Conservation (phyloP, 139 green algal species). For the Pycnococcus provasolii region DNA sequence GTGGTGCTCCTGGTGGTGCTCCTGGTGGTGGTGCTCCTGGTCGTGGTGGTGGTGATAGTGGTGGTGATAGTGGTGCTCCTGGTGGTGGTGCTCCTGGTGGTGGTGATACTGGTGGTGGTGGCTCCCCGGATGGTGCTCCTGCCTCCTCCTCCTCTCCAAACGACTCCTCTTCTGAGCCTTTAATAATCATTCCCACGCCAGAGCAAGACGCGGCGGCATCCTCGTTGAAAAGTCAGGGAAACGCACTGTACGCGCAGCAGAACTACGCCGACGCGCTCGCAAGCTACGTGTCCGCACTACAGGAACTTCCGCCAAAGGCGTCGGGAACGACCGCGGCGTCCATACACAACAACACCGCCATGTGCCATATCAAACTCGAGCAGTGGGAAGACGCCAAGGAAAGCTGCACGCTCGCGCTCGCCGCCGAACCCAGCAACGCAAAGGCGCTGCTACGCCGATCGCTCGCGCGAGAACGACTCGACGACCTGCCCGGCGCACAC, state of each 20-base stretch:
- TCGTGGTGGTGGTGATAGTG: no score
- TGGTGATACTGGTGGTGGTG: no score
- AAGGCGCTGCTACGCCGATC: conserved; percentile 69
- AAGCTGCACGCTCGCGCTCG: conserved; percentile 35
- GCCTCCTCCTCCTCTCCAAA: no score
- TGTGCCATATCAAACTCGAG: conserved; percentile 48
- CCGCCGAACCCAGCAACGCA: conserved; percentile 37
- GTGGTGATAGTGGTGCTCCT: no score
- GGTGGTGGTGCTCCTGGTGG: no score
- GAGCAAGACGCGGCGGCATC: background rate
- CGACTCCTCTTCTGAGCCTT: no score
- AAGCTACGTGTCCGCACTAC: background rate
- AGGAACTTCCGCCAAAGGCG: background rate
- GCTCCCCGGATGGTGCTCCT: no score
- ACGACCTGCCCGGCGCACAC: conserved; percentile 64
- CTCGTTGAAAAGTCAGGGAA: background rate
- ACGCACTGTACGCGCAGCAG: background rate
- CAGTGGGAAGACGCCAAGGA: conserved; percentile 27
- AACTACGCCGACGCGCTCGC: background rate
- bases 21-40: no score
- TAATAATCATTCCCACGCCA: no score
- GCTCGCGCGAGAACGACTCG: conserved; percentile 60
- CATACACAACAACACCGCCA: conserved; percentile 49
- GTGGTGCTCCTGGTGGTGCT: no score
- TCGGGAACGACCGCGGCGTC: background rate